A percentile compares a stretch with the other conserved stretches of the same genome.
phyloP scores from a whole-genome alignment of 345 rosid genomes.

The Crucihimalaya himalaica region DNA sequence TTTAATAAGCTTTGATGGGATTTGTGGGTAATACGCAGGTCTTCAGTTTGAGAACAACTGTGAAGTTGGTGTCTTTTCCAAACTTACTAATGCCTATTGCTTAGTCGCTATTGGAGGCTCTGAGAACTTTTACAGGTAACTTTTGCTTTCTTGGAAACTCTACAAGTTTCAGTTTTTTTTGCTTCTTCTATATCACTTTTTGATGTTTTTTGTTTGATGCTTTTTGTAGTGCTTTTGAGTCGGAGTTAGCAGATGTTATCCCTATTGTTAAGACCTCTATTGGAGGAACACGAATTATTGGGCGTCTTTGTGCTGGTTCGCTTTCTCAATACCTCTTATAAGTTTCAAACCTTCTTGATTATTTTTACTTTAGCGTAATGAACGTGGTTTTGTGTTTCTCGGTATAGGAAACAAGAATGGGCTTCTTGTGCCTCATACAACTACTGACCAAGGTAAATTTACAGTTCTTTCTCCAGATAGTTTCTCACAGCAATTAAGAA shows the following conservation, averaged over 20 bases:
- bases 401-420: conserved; percentile 87
- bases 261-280: conserved; percentile 93
- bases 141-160: not conserved
- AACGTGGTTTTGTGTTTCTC: not conserved
- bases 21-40: conserved; percentile 42
- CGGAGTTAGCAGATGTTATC: conserved; percentile 77
- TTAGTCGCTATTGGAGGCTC: conserved; percentile 82
- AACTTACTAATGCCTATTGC: conserved; percentile 88
- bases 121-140: conserved; percentile 72
- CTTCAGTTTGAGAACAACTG: conserved; percentile 87
- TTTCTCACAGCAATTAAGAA: not conserved
- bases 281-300: conserved; percentile 81
- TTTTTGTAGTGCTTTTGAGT: conserved; percentile 65
- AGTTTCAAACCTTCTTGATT: not conserved
- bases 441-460: conserved; percentile 86
- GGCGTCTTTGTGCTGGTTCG: conserved; percentile 85
- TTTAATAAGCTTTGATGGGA: not conserved
- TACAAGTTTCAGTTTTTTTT: not conserved
- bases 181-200: not conserved
- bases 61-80: conserved; percentile 84
- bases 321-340: not conserved
- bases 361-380: not conserved
- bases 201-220: conserved; percentile 4
- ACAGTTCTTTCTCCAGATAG: not conserved
- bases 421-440: conserved; percentile 89